Base-by-base conservation (phyloP, 495 filamentous ascomycete species). In the Podospora anserina region DNA sequence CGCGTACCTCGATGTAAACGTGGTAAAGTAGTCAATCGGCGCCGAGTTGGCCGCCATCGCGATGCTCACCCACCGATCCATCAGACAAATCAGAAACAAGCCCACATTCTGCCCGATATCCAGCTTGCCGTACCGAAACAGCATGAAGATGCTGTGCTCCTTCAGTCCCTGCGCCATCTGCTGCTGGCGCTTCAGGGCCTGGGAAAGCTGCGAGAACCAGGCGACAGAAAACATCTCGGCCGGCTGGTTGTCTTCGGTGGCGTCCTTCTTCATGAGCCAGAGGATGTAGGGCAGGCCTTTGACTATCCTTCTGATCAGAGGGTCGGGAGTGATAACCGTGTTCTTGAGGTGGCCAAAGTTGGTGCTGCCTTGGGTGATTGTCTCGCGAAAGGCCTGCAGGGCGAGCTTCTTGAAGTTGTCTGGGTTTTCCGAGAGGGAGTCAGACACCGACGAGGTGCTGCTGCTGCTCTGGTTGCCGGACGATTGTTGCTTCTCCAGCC, bases 51-150 rank as follows among this genome's bases (percentile, higher is more conserved):
- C 59, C 5, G 70, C 53, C 74, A 73, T 76, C 59, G 61, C 54
- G 55, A 76, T 69, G 49, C 70, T 71, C 30, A 77, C 74, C 75
- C 75, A 77, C 3, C 75, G 70, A 62, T 77, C 75, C 70, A 77
- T 71, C 23, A 77, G 53, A 15, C 73, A 72, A 19, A 76, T 68
- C 28, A 77, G 65, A 63, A 77, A 77, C 11, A 77, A 70, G 5
- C 70, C 75, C 23, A 77, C 58, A 56, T 73, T 77, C 34, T 75
- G 72, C 3, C 70, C 70, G 13, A 76, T 71, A 58, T 77, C 74
- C 23, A 68, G 69, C 7, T 67, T 63, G 19, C 72, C 66, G 32
- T 72, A 68, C 2, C 75, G 75, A 54, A 72, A 77, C 4, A 77
- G 70, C 68, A 76, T 67, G n/a, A 76, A 74, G 9, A 71, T 67